Evolutionary conservation across 1,284 basidiomycete species (phyloP), one percentile per base, ranked within the genome.

Genomic region (Amylostereum chailletii): DNA sequence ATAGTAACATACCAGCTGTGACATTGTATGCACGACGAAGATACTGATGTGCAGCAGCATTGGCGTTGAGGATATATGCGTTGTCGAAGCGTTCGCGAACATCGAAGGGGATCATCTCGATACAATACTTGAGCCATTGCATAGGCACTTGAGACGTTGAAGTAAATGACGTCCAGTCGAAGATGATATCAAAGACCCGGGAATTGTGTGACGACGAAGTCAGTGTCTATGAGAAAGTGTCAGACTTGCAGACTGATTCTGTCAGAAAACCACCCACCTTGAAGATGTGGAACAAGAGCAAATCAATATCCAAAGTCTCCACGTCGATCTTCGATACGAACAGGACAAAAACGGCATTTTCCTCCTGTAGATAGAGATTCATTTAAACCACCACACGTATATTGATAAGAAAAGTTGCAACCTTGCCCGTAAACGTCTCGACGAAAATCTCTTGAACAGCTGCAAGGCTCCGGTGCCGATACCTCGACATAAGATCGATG

Each of bases 81-180:
- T 69, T 79, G 51, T 69, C 61, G 60, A 85, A 79, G 34, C 76
- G 75, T 38, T 64, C 61, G 40, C 81, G 73, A 50, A 89, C 71
- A 55, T 90, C 84, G 34, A 65, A 64, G 5, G 91, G 90, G 54
- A 89, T 81, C 42, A 92, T 71, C 61, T 93, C 90, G 5, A 85
- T 74, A 42, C 83, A 85, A 51, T 82, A 83, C 61, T 87, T 90
- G 45, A 92, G 63, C 86, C 88, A 93, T 53, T 86, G 81, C 7
- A 88, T 69, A 0, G 90, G 90, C 10, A 92, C 71, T 64, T 93
- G 90, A 0, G 84, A 89, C 3, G 78, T 74, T 4, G 86, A 71
- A 2, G 82, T 77, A 62, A 92, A 92, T 26, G 77, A 80, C 29
- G 91, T 94, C 64, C 86, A 86, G 60, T 94, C 92, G 45, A 93